These are phyloP conservation scores for Magnolia kwangsiensis DNA, from an alignment of 164 flowering plant genomes.

Conservation along the genomic window DNA sequence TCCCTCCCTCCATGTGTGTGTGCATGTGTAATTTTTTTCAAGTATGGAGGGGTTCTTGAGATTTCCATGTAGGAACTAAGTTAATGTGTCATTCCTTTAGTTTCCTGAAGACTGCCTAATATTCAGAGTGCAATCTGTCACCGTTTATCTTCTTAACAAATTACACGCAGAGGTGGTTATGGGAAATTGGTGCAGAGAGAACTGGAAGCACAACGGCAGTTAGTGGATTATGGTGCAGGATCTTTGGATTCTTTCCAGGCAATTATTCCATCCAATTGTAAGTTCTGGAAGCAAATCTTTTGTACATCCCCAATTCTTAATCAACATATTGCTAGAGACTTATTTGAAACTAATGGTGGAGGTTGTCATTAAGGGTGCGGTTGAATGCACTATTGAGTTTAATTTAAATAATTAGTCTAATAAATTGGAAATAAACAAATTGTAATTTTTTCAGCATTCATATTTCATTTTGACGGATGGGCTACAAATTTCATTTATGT, in stretches of 20 bases:
- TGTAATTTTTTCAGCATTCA: too few relatives aligned
- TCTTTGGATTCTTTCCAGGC: slow-evolving; percentile 73
- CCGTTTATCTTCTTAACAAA: slow-evolving; percentile 38
- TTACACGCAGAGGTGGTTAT: slow-evolving; percentile 95
- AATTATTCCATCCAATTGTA: slow-evolving; percentile 61
- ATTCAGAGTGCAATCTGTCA: background rate
- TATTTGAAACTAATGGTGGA: background rate
- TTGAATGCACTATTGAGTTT: too few relatives aligned
- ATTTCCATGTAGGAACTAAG: background rate
- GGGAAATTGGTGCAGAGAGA: slow-evolving; percentile 93
- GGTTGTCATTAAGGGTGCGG: background rate
- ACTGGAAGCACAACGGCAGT: slow-evolving; percentile 87
- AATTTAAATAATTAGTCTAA: too few relatives aligned
- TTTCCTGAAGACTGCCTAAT: background rate
- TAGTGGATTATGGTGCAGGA: slow-evolving; percentile 91
- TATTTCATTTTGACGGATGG: too few relatives aligned
- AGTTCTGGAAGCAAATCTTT: slow-evolving; percentile 27
- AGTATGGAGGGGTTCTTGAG: background rate
- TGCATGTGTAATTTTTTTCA: too few relatives aligned
- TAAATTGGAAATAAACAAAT: too few relatives aligned
- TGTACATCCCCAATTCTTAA: background rate
- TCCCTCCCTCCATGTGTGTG: background rate
- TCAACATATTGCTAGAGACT: background rate
- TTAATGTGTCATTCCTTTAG: background rate
- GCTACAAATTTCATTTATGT: too few relatives aligned